Conservation (phyloP, 306 rosid species). For the Acmispon strigosus region DNA sequence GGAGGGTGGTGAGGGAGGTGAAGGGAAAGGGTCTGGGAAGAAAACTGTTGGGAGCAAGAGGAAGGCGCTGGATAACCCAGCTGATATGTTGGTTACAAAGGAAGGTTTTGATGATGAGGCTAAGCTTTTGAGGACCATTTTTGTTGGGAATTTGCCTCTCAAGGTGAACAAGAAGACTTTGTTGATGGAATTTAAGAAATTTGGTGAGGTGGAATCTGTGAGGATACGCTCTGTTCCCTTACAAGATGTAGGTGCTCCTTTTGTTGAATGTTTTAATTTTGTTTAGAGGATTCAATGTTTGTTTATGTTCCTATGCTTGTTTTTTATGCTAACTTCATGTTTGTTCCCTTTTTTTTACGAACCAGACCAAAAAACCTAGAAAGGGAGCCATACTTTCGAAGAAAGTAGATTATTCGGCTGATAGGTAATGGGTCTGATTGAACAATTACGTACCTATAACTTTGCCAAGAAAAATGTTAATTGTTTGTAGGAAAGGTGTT, state of each 20-base stretch:
- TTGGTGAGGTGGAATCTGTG: constrained; percentile 90
- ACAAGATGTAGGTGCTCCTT: constrained; percentile 60
- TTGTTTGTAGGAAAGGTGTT: not conserved
- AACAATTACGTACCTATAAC: not conserved
- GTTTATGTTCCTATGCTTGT: not conserved
- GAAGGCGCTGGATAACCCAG: constrained; percentile 61
- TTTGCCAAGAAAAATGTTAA: not conserved
- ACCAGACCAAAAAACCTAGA: constrained; percentile 77
- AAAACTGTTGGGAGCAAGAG: constrained; percentile 67
- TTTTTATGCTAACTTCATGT: not conserved
- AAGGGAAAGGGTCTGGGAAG: constrained; percentile 18
- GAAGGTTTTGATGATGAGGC: constrained; percentile 85
- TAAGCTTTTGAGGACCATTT: constrained; percentile 87
- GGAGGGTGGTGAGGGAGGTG: constrained; percentile 20
- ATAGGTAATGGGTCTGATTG: constrained; percentile 49
- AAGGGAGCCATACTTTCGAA: constrained; percentile 78
- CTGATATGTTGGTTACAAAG: constrained; percentile 62
- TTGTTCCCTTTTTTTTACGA: not conserved
- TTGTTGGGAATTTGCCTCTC: constrained; percentile 84
- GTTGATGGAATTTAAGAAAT: constrained; percentile 60
- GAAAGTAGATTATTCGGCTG: constrained; percentile 61
- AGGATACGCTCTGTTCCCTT: constrained; percentile 93
- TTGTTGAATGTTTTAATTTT: not conserved
- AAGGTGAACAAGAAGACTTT: constrained; percentile 73
- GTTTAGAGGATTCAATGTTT: not conserved